Evolutionary conservation across 768 basidiomycete genomes (phyloP).

Genomic region (Amyloporia xantha): DNA sequence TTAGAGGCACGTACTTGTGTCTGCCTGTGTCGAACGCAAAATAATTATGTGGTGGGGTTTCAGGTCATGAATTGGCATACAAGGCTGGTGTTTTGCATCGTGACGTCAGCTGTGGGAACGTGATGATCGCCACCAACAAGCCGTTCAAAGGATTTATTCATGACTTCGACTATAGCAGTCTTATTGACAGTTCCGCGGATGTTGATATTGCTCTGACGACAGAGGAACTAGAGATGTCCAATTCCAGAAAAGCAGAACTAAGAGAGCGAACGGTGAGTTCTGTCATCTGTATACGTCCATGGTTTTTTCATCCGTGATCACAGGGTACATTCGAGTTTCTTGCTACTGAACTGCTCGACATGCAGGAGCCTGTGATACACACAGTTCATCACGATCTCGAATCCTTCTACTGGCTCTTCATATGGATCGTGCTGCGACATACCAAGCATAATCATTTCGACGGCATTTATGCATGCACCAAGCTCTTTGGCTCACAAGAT

Average conservation of each 20-base stretch:
- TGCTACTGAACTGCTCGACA: constrained; percentile 1
- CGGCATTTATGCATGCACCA: neutral
- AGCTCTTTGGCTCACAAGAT: neutral
- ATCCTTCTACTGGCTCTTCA: constrained; percentile 9
- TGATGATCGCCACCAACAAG: constrained; percentile 2
- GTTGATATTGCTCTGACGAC: neutral
- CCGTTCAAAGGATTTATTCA: constrained; percentile 7
- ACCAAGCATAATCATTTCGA: neutral
- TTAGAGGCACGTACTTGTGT: too few relatives aligned
- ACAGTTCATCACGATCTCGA: constrained; percentile 8
- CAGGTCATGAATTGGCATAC: constrained; percentile 7
- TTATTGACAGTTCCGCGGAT: neutral
- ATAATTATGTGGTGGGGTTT: neutral
- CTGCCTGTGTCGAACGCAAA: too few relatives aligned
- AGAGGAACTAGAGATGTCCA: neutral
- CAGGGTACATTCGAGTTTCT: constrained; percentile 5
- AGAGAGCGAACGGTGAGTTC: constrained; percentile 5
- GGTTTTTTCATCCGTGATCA: neutral
- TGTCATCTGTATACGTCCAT: too few relatives aligned
- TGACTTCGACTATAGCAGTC: constrained; percentile 12
- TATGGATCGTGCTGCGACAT: constrained; percentile 7
- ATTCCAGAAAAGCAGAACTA: too few relatives aligned
- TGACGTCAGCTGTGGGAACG: constrained; percentile 11
- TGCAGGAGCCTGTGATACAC: neutral
- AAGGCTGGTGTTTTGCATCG: constrained; percentile 7